These are phyloP conservation scores for Amaranthus hypochondriacus DNA, from an alignment of 148 eudicot genomes.

Conservation along the genomic window DNA sequence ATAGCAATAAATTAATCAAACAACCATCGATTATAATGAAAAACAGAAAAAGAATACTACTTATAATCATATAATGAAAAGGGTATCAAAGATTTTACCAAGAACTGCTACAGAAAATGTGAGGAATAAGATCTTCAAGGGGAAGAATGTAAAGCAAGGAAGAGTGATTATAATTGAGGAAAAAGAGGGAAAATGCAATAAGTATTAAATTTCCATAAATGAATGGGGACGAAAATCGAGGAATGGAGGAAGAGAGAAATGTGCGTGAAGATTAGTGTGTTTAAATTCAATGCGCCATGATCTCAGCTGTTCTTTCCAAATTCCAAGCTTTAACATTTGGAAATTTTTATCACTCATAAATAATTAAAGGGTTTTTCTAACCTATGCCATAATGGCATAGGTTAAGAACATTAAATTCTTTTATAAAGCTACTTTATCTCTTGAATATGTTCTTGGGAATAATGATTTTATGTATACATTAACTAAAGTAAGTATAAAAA, in stretches of 20 bases:
- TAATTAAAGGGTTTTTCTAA: no score
- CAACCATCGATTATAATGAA: no score
- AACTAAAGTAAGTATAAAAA: no score
- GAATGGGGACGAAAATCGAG: slow-evolving; percentile 6
- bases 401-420: no score
- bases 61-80: neutral
- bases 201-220: neutral
- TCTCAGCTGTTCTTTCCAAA: neutral
- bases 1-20: neutral
- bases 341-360: neutral
- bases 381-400: no score
- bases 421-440: no score
- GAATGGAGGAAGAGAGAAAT: neutral
- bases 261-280: slow-evolving; percentile 5
- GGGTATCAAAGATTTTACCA: neutral
- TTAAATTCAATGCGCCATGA: slow-evolving; percentile 9
- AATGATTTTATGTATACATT: no score
- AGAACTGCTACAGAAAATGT: neutral
- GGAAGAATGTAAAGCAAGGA: neutral
- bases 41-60: no score
- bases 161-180: neutral
- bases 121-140: neutral
- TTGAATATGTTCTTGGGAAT: no score
- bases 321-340: neutral
- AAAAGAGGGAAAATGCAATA: neutral